Percentiles rank a stretch among this genome's conserved stretches.
Conservation (phyloP, 164 flowering plant genomes). For the Dillenia suffruticosa region DNA sequence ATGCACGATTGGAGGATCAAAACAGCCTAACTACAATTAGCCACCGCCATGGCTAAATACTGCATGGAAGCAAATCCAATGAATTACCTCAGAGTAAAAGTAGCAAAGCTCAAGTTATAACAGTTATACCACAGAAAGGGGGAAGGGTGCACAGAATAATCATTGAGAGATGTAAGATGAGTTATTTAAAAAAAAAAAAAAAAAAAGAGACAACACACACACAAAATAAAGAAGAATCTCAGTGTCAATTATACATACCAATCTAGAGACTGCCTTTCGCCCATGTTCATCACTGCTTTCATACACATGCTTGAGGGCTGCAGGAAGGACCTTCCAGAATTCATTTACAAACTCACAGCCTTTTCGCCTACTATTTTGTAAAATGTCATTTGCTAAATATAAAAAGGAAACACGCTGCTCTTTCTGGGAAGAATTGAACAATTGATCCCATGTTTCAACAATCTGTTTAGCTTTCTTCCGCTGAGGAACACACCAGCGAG, state of each 20-base stretch:
- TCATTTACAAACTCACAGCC: conserved; percentile 76
- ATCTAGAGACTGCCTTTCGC: conserved; percentile 53
- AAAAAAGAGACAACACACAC: neutral
- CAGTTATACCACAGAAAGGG: too few relatives aligned
- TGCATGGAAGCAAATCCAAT: too few relatives aligned
- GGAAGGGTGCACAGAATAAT: too few relatives aligned
- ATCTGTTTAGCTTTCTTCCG: conserved; percentile 63
- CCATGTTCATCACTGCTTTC: conserved; percentile 48
- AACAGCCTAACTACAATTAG: too few relatives aligned
- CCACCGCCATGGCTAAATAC: too few relatives aligned
- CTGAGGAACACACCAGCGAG: conserved; percentile 55
- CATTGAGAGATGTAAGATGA: too few relatives aligned
- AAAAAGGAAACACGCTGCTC: conserved; percentile 52
- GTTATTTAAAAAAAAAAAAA: neutral
- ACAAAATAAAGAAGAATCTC: neutral
- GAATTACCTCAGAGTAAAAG: too few relatives aligned
- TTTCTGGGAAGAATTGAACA: conserved; percentile 47
- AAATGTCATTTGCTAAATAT: conserved; percentile 61
- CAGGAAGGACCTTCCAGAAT: conserved; percentile 74
- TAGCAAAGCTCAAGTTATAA: too few relatives aligned
- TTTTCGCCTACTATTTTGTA: conserved; percentile 64
- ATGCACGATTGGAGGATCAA: too few relatives aligned
- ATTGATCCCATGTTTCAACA: conserved; percentile 63
- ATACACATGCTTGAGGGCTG: conserved; percentile 46
- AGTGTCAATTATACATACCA: conserved; percentile 28